phyloP scores from a whole-genome alignment of 306 rosid genomes.

The Malus asiatica region DNA sequence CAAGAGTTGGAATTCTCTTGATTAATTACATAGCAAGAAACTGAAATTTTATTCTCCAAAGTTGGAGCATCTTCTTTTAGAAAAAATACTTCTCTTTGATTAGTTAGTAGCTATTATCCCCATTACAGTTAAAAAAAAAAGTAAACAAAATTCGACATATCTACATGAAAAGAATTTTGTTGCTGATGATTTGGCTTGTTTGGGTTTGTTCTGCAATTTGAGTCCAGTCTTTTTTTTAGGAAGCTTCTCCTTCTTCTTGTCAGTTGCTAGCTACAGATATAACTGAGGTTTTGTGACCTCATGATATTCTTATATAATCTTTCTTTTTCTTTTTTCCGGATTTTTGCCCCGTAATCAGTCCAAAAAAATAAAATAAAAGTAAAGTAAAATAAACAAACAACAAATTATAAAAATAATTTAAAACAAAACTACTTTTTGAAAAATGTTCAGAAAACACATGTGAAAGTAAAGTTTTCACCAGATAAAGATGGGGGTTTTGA shows the following conservation, averaged over 20 bases:
- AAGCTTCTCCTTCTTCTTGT: too few species aligned
- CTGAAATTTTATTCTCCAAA: background rate
- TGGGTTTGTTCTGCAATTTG: too few species aligned
- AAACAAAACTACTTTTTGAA: background rate
- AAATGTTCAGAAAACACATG: background rate
- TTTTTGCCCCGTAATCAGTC: too few species aligned
- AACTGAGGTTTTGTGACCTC: accelerated
- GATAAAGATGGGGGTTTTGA: background rate
- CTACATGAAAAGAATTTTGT: too few species aligned
- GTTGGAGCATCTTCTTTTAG: background rate
- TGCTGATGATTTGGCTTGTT: too few species aligned
- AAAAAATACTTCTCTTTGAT: background rate
- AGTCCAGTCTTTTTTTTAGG: too few species aligned
- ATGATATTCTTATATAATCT: too few species aligned
- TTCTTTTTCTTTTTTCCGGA: too few species aligned
- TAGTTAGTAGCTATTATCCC: background rate
- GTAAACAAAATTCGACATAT: background rate
- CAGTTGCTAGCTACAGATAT: too few species aligned
- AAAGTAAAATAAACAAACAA: background rate
- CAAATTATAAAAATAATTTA: background rate
- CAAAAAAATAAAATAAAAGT: background rate
- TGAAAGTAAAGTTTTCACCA: background rate
- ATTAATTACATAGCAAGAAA: background rate
- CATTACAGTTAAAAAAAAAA: background rate
- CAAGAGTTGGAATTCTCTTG: background rate